These are phyloP conservation scores for Claviceps cyperi DNA, from an alignment of 2,329 filamentous ascomycete genomes.

Conservation along the genomic window DNA sequence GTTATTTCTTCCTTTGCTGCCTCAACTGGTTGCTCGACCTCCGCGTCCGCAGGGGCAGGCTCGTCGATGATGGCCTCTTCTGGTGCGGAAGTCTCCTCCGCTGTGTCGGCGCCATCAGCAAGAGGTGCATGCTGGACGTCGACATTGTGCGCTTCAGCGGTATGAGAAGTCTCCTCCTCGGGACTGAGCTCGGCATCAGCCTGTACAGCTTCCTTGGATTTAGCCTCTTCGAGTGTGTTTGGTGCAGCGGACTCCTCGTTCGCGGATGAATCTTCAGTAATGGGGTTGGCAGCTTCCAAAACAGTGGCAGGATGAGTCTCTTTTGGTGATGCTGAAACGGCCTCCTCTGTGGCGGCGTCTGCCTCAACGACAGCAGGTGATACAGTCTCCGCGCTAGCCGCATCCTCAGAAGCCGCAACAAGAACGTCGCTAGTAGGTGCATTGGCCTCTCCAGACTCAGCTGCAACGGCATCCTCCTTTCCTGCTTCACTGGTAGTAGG, in stretches of 20 bases:
- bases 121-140: background rate
- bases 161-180: background rate
- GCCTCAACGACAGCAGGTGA: background rate
- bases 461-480: background rate
- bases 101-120: background rate
- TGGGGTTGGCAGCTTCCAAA: no score
- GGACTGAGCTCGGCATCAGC: background rate
- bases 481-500: background rate
- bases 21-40: background rate
- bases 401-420: background rate
- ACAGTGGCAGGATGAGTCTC: no score
- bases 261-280: background rate
- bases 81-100: background rate
- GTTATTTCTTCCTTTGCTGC: background rate
- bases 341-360: slow-evolving; percentile 1
- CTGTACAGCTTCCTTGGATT: background rate
- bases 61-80: background rate
- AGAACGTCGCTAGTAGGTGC: background rate
- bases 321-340: slow-evolving; percentile 1
- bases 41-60: background rate
- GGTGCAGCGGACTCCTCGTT: background rate
- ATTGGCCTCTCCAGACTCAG: background rate
- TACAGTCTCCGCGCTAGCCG: background rate
- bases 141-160: no score
- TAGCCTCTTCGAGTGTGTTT: no score